Evolutionary conservation across 2,329 filamentous ascomycete genomes (phyloP), one percentile per base, ranked within the genome.

Genomic region (Didymella keratinophila): DNA sequence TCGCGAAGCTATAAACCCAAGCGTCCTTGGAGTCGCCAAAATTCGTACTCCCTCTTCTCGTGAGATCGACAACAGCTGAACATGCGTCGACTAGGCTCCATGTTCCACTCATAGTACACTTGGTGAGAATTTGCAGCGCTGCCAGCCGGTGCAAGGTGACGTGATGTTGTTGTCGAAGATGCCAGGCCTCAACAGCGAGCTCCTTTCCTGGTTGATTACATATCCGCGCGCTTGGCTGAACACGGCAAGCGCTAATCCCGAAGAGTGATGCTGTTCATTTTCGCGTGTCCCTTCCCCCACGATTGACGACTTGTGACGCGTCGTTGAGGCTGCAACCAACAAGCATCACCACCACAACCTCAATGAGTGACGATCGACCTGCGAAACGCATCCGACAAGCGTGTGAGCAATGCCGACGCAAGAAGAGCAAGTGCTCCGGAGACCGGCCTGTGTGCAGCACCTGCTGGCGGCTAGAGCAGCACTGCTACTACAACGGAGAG

Each of bases 371-470:
- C 18, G 49, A 44, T 8, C 43, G 51, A 25, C 43, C 51, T 23
- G 23, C 51, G 10, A 54, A 54, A 18, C 32, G 43, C 3, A 54
- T 47, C 9, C 43, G 43, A 30, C 51, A 47, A 23, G 51, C 51
- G 10, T 54, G 51, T 23, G 43, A 54, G 42, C 51, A 41, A 27
- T 54, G 51, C n/a, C 32, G 51, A 34, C 43, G 43, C 21, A 54
- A 54, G 11, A 54, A 47, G 42, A 39, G 51, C 21, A 54, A 54
- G 28, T 41, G 51, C 32, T 54, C 43, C n/a, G 43, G 51, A 8
- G 42, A 54, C 12, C 46, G 25, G n/a, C 51, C 51, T 10, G 18
- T 47, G 5, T 54, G 51, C 21, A 41, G 32, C 18, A 47, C 51
- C 9, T 54, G 51, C 16, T 47, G 51, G 51, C 32, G 32, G 32